Conservation (phyloP, 352 stramenopile genomes). For the Globisporangium lucens region DNA sequence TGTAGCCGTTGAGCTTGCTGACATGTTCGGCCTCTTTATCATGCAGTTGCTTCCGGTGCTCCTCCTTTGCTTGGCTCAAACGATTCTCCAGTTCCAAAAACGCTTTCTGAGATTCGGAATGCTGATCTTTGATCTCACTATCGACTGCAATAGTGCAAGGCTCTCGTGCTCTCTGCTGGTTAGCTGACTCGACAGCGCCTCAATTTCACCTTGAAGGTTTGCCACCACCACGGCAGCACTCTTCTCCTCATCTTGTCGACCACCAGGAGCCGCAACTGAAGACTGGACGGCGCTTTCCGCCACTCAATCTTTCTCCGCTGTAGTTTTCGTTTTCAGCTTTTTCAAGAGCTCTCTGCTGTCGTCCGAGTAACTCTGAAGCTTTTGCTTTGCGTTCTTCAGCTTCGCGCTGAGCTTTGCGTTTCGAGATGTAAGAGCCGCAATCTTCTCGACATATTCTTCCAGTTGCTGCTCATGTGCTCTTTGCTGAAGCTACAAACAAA, state of each 20-base stretch:
- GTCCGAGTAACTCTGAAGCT: background rate
- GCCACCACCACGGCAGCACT: background rate
- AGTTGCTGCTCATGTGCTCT: background rate
- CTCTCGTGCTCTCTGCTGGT: constrained; percentile 42
- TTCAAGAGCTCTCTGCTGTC: background rate
- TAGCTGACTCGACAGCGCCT: constrained; percentile 23
- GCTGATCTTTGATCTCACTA: constrained; percentile 40
- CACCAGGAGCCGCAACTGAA: background rate
- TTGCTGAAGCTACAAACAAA: background rate
- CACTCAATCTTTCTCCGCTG: background rate
- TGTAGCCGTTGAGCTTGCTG: constrained; percentile 29
- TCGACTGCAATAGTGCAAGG: constrained; percentile 35
- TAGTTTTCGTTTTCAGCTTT: background rate
- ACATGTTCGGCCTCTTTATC: constrained; percentile 25
- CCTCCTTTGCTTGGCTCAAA: background rate
- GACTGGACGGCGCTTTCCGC: background rate
- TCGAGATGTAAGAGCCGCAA: background rate
- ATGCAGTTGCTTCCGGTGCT: constrained; percentile 13
- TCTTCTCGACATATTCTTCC: background rate
- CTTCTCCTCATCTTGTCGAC: background rate
- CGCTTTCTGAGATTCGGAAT: constrained; percentile 6
- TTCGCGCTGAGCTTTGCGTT: background rate
- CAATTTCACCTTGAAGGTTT: constrained; percentile 18
- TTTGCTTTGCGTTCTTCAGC: background rate
- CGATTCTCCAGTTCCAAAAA: constrained; percentile 8